Base-by-base conservation (phyloP, 805 yeast genomes). In the Candida caryicola region DNA sequence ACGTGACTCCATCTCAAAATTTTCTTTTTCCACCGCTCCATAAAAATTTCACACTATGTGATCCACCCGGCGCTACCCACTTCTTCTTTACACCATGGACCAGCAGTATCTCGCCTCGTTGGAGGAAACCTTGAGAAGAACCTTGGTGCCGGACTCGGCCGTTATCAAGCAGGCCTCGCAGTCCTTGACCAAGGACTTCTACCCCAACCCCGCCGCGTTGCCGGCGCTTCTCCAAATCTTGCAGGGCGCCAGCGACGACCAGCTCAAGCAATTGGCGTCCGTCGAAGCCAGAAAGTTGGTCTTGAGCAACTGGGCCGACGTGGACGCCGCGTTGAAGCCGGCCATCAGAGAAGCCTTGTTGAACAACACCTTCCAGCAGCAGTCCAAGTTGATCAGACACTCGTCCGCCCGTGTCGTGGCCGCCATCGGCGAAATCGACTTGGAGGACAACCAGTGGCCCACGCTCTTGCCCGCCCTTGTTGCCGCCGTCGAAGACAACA, bases 281-380 rank as follows among this genome's bases (percentile, higher is more conserved):
- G 96, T 93, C 46, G 99, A 93, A 69, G 88, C 90, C 29, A 81
- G 96, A 66, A 93, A 93, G 63, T 76, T 85, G 56, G 79, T 90
- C 28, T 57, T 73, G 37, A 70, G 74, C 47, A 81, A 79, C 55
- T 93, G 98, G 98, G 71, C 64, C 28, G 47, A 52, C 4, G 63
- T 74, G 29, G 76, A 73, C 49, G 77, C 60, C 16, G 45, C 69
- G 5, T 57, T 76, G 38, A 80, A 81, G 63, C 68, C 71, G 29
- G 73, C 74, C 40, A 81, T 93, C 58, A 81, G 86, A 58, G 70
- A 71, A 25, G 73, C 91, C 19, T 64, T 91, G 51, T 73, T 91
- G 51, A 72, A 76, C 51, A 73, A 80, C 47, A 80, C 95, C 23
- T 79, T 88, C 61, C 84, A 82, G 61, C 75, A 78, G 47, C 66